Percentiles rank a stretch among this genome's conserved stretches.
Conservation (phyloP, 1,284 basidiomycete species). For the Schizophyllum amplum region DNA sequence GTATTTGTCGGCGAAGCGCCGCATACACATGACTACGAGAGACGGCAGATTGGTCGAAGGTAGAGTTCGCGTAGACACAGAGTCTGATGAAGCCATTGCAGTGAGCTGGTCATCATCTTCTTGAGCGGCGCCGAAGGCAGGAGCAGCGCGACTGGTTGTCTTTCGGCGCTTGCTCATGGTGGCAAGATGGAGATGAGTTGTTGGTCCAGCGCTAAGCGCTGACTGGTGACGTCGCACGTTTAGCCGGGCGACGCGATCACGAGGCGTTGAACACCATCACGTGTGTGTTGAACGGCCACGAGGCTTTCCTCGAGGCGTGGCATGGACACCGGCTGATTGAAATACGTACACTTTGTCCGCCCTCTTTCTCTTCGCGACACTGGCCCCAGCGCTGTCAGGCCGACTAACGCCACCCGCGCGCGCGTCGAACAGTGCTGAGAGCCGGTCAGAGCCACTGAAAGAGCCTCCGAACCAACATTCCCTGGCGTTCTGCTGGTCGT, state of each 20-base stretch:
- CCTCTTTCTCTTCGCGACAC: background rate
- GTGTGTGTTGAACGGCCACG: background rate
- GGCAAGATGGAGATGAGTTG: background rate
- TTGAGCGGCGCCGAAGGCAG: constrained; percentile 29
- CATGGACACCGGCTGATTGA: background rate
- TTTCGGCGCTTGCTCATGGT: background rate
- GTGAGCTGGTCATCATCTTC: constrained; percentile 30
- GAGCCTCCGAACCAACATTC: background rate
- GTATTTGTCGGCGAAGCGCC: constrained; percentile 37
- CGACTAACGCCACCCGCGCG: background rate
- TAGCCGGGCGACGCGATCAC: background rate
- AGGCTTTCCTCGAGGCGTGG: background rate
- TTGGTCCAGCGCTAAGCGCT: background rate
- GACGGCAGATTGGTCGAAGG: constrained; percentile 28
- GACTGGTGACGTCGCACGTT: background rate
- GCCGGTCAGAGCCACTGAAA: background rate
- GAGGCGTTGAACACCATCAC: background rate
- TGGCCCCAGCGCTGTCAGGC: background rate
- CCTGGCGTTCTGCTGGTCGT: too few relatives aligned
- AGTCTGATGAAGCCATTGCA: constrained; percentile 37
- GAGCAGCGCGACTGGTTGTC: background rate
- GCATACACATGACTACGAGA: constrained; percentile 41
- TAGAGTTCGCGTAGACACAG: constrained; percentile 37
- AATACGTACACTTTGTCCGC: background rate
- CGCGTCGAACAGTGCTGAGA: background rate